Conservation (phyloP, 495 filamentous ascomycete species). For the Daldinia concentrica region DNA sequence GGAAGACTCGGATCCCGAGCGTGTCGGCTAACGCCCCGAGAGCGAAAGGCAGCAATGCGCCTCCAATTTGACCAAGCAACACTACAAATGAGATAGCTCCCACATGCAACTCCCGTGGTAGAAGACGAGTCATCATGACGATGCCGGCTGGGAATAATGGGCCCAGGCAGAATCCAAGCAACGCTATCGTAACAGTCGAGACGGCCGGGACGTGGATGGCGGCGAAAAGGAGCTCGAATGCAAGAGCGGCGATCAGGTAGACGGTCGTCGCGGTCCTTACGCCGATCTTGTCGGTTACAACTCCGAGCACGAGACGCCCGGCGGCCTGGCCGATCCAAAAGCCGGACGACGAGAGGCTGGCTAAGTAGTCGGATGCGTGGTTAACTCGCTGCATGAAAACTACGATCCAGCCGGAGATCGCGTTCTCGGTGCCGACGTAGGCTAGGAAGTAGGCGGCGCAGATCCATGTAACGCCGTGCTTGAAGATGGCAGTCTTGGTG, state of each 20-base stretch:
- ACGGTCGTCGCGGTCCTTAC: conserved; percentile 59
- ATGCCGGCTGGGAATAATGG: conserved; percentile 74
- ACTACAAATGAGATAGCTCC: conserved; percentile 74
- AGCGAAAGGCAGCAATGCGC: conserved; percentile 74
- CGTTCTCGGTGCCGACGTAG: conserved; percentile 76
- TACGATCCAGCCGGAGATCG: conserved; percentile 78
- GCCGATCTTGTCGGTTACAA: conserved; percentile 66
- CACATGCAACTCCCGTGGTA: conserved; percentile 75
- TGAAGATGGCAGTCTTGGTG: conserved; percentile 19
- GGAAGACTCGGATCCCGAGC: conserved; percentile 72
- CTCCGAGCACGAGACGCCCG: conserved; percentile 69
- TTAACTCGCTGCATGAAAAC: conserved; percentile 75
- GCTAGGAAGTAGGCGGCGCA: conserved; percentile 71
- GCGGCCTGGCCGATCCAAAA: conserved; percentile 77
- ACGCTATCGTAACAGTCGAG: conserved; percentile 66
- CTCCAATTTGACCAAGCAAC: conserved; percentile 72
- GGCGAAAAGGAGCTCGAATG: conserved; percentile 73
- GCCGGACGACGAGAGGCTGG: conserved; percentile 75
- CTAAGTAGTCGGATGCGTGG: conserved; percentile 65
- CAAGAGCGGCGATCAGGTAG: conserved; percentile 65
- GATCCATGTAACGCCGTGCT: conserved; percentile 66
- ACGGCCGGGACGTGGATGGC: conserved; percentile 68
- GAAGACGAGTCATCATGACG: conserved; percentile 69
- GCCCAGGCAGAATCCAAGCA: conserved; percentile 73
- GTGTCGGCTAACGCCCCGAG: conserved; percentile 76